Conservation (phyloP, 306 rosid genomes). For the Glycine soja region DNA sequence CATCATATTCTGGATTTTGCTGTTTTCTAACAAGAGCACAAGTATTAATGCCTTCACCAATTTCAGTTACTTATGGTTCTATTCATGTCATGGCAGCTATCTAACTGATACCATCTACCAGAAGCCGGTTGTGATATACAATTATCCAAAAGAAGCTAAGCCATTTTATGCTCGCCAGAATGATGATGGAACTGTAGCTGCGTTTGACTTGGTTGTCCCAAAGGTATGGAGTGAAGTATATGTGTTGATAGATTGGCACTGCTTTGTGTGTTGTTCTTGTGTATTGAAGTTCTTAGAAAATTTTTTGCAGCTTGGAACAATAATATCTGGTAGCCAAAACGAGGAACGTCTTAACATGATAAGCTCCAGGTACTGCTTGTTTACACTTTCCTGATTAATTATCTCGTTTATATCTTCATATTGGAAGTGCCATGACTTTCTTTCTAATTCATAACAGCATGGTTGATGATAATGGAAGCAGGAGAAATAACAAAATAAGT, state of each 20-base stretch:
- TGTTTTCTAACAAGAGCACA: constrained; percentile 17
- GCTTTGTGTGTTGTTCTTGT: background rate
- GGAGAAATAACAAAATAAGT: background rate
- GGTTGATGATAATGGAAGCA: constrained; percentile 2
- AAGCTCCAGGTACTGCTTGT: constrained; percentile 61
- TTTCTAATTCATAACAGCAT: background rate
- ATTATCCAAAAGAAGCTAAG: constrained; percentile 82
- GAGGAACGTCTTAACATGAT: constrained; percentile 77
- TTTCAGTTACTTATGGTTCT: constrained; percentile 39
- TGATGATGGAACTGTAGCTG: constrained; percentile 91
- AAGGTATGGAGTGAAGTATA: constrained; percentile 57
- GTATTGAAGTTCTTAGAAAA: constrained; percentile 17
- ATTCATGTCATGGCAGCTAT: constrained; percentile 56
- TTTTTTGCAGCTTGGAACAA: constrained; percentile 69
- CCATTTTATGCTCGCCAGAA: constrained; percentile 76
- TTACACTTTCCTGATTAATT: background rate
- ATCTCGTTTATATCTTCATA: background rate
- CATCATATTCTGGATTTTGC: constrained; percentile 31
- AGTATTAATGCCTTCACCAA: constrained; percentile 5
- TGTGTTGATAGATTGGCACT: constrained; percentile 8
- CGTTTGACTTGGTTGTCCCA: constrained; percentile 88
- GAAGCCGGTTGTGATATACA: constrained; percentile 70
- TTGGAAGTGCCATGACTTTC: background rate
- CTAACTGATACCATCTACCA: constrained; percentile 68
- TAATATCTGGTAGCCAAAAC: constrained; percentile 92